A percentile compares a stretch with the other conserved stretches of the same genome.
phyloP scores from a whole-genome alignment of 129 eudicot species.

The Pseudognaphalium luteoalbum region DNA sequence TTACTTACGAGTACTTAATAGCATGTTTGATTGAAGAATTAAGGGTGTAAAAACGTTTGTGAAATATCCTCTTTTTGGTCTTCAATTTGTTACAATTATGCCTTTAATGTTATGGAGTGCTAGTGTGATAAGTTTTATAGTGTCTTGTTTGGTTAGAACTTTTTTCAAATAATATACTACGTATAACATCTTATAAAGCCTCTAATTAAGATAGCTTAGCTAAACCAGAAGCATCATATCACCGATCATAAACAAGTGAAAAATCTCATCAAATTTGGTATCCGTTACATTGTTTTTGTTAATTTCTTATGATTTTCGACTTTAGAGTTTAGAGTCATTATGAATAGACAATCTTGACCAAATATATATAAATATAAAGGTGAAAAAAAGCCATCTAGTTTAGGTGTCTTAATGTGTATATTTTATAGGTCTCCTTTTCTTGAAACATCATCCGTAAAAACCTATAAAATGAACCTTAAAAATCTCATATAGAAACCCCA shows the following conservation, averaged over 20 bases:
- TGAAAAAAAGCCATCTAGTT: constrained; percentile 6
- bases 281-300: not conserved
- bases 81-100: constrained; percentile 13
- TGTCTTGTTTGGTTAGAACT: not conserved
- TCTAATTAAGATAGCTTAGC: not conserved
- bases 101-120: constrained; percentile 2
- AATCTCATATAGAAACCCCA: constrained; percentile 25
- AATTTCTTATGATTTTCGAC: not conserved
- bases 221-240: not conserved
- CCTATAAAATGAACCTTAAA: constrained; percentile 29
- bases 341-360: constrained; percentile 15
- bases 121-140: not conserved
- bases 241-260: constrained; percentile 7
- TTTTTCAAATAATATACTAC: not conserved
- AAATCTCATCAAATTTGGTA: constrained; percentile 3
- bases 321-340: constrained; percentile 9
- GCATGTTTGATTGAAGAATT: constrained; percentile 38
- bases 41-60: constrained; percentile 51
- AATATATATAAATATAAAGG: not conserved
- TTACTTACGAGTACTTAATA: constrained; percentile 29
- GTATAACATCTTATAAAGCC: not conserved
- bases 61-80: constrained; percentile 35
- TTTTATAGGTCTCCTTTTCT: constrained; percentile 8
- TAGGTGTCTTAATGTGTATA: constrained; percentile 20
- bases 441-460: constrained; percentile 13